These are phyloP conservation scores for Ogataea degrootiae DNA, from an alignment of 805 yeast genomes.

Conservation along the genomic window DNA sequence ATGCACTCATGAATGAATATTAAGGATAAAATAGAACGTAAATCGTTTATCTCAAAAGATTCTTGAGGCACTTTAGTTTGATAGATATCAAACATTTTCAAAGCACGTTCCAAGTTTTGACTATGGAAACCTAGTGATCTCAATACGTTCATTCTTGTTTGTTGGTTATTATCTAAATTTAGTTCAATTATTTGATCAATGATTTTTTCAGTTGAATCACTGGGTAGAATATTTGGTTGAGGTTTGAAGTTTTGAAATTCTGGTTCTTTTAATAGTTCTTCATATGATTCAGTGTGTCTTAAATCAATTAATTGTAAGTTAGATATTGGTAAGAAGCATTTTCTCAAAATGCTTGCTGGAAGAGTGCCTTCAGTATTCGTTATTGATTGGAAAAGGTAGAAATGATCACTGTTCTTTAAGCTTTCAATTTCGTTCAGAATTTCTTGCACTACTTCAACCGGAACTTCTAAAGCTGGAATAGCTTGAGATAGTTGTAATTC, in stretches of 20 bases:
- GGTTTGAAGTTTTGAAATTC: not conserved
- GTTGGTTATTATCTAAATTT: constrained; percentile 11
- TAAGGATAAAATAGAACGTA: constrained; percentile 20
- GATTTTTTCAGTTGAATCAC: constrained; percentile 2
- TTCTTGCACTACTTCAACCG: constrained; percentile 9
- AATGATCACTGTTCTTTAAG: constrained; percentile 16
- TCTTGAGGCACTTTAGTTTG: constrained; percentile 23
- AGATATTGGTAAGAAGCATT: constrained; percentile 19
- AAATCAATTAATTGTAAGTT: constrained; percentile 7
- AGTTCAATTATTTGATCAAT: constrained; percentile 13
- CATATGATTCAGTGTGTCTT: not conserved
- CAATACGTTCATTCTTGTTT: constrained; percentile 12
- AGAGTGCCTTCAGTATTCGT: not conserved
- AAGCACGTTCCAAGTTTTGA: constrained; percentile 17
- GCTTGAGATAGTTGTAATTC: constrained; percentile 14
- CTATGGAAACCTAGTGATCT: constrained; percentile 23
- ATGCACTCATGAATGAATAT: constrained; percentile 23
- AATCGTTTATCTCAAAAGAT: constrained; percentile 14
- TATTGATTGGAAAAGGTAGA: constrained; percentile 17
- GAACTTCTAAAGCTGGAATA: constrained; percentile 10
- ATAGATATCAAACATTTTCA: constrained; percentile 20
- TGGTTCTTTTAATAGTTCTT: not conserved
- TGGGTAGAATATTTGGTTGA: not conserved
- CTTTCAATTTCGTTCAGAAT: constrained; percentile 3
- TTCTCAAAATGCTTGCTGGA: not conserved